phyloP scores from a whole-genome alignment of 306 rosid genomes.

The Inga laurina region DNA sequence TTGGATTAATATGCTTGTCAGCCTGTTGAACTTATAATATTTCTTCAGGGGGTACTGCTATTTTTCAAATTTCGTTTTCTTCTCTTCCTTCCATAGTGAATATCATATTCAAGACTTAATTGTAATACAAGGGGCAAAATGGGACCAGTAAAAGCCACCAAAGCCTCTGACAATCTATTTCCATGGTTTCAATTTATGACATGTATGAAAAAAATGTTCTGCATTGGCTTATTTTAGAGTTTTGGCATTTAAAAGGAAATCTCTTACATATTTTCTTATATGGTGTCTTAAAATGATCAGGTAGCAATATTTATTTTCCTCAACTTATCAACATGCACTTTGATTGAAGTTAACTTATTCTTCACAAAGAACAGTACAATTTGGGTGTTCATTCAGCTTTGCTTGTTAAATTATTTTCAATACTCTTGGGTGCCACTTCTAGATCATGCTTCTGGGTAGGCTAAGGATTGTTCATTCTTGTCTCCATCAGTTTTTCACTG shows the following conservation, averaged over 20 bases:
- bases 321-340: not conserved
- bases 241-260: not conserved
- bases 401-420: not conserved
- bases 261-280: not conserved
- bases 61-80: slow-evolving; percentile 4
- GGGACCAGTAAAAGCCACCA: not conserved
- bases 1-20: slow-evolving; percentile 28
- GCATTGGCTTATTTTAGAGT: not conserved
- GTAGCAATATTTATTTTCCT: not conserved
- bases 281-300: not conserved
- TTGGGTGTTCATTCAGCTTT: not conserved
- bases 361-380: not conserved
- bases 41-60: slow-evolving; percentile 18
- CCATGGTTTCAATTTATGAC: not conserved
- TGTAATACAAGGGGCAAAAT: slow-evolving; percentile 22
- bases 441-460: not conserved
- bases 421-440: not conserved
- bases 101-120: not conserved
- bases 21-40: slow-evolving; percentile 21
- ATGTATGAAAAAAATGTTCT: not conserved
- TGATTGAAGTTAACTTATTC: not conserved
- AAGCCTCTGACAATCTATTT: slow-evolving; percentile 3
- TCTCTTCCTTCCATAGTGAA: slow-evolving; percentile 7
- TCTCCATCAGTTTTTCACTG: not conserved
- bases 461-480: not conserved